Percentiles rank a stretch among this genome's conserved stretches.
Evolutionary conservation across 2,329 filamentous ascomycete species (phyloP).

Genomic region (Neoscytalidium dimidiatum): DNA sequence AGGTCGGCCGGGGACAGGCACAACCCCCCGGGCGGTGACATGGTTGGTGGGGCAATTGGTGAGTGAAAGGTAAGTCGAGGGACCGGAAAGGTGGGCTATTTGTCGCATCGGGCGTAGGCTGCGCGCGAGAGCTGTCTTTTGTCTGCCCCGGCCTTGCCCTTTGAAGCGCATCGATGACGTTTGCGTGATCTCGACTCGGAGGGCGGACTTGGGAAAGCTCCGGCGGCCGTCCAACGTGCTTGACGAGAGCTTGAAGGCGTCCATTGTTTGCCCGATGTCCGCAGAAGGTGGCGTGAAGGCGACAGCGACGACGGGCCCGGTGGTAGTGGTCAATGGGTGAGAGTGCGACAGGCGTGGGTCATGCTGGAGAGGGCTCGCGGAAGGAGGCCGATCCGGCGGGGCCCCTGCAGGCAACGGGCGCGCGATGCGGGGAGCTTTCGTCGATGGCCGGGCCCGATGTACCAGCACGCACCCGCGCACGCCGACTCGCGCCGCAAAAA

Average conservation of each 20-base stretch:
- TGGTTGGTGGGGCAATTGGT: slow-evolving; percentile 9
- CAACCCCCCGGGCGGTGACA: slow-evolving; percentile 4
- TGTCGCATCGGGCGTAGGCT: slow-evolving; percentile 15
- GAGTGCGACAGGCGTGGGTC: not conserved
- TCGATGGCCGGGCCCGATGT: slow-evolving; percentile 15
- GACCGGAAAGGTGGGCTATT: slow-evolving; percentile 2
- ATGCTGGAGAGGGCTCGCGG: not conserved
- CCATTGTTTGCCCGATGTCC: not conserved
- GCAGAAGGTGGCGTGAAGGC: not conserved
- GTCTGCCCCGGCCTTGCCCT: slow-evolving; percentile 1
- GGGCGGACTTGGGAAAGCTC: not conserved
- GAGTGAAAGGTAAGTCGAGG: not conserved
- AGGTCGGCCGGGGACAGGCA: not conserved
- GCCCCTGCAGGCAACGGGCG: not conserved
- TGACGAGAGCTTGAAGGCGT: not conserved
- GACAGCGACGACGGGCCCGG: not conserved
- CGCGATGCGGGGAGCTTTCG: slow-evolving; percentile 1
- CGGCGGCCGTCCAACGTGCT: not conserved
- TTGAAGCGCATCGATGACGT: slow-evolving; percentile 17
- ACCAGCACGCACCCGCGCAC: not conserved
- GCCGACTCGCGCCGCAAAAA: not conserved
- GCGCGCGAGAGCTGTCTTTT: not conserved
- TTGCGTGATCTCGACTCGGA: slow-evolving; percentile 2
- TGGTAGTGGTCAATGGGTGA: not conserved
- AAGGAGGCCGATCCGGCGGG: not conserved